These are phyloP conservation scores for Backusella circina DNA, from an alignment of 192 early-diverging fungal species.

Conservation along the genomic window DNA sequence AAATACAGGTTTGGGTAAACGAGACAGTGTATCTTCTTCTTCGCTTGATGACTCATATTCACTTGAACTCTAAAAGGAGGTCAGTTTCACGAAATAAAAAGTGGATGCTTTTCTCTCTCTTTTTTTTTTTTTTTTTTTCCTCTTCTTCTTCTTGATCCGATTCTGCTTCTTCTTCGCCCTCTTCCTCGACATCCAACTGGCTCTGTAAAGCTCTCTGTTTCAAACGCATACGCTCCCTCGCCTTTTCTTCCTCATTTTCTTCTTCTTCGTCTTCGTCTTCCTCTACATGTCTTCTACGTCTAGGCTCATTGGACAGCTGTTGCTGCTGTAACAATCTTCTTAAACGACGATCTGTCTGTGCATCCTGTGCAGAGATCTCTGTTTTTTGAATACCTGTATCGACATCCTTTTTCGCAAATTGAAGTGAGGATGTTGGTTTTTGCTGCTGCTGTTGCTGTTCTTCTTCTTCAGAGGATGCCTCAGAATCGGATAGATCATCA, in stretches of 20 bases:
- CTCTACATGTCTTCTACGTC: conserved; percentile 32
- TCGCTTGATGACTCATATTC: conserved; percentile 67
- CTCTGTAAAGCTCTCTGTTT: conserved; percentile 21
- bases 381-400: conserved; percentile 41
- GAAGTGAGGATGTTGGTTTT: conserved; percentile 23
- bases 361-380: conserved; percentile 42
- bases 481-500: conserved; percentile 48
- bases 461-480: conserved; percentile 49
- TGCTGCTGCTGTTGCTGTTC: conserved; percentile 20
- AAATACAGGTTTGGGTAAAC: conserved; percentile 88
- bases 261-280: conserved; percentile 19
- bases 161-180: conserved; percentile 29
- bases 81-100: no score
- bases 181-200: conserved; percentile 4
- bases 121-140: not conserved
- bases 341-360: conserved; percentile 37
- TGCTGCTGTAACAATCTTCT: conserved; percentile 45
- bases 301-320: conserved; percentile 26
- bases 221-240: conserved; percentile 29
- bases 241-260: conserved; percentile 48
- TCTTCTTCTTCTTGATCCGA: conserved; percentile 33
- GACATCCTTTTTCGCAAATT: conserved; percentile 34
- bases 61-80: conserved; percentile 28
- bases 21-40: conserved; percentile 55
- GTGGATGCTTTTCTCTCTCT: no score